A percentile compares a stretch with the other conserved stretches of the same genome.
These are phyloP conservation scores for Vararia minispora DNA, from an alignment of 768 basidiomycete genomes.

Conservation along the genomic window DNA sequence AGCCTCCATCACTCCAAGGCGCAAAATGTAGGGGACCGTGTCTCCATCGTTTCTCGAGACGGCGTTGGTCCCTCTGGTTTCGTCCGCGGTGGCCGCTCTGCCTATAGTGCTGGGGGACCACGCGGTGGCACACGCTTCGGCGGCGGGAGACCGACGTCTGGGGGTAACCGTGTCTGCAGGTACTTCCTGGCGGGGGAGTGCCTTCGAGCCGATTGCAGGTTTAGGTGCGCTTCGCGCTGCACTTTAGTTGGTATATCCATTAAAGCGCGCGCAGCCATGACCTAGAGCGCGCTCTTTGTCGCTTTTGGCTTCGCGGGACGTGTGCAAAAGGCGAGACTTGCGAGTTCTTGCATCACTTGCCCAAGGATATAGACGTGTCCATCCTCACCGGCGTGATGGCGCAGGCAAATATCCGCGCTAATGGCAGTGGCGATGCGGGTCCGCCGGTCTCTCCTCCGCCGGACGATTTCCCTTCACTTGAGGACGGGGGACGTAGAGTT, in stretches of 20 bases:
- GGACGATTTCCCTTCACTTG: slow-evolving; percentile 69
- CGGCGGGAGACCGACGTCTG: slow-evolving; percentile 45
- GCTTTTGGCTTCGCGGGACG: slow-evolving; percentile 96
- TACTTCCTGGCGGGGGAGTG: slow-evolving; percentile 98
- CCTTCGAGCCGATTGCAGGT: slow-evolving; percentile 90
- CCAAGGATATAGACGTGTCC: slow-evolving; percentile 73
- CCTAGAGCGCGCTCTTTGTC: slow-evolving; percentile 84
- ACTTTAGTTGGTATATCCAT: too few relatives aligned
- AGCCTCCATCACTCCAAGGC: slow-evolving; percentile 34
- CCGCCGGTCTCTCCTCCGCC: slow-evolving; percentile 24
- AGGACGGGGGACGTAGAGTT: slow-evolving; percentile 29
- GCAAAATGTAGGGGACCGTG: slow-evolving; percentile 56
- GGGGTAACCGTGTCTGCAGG: slow-evolving; percentile 79
- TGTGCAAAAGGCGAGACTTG: slow-evolving; percentile 95
- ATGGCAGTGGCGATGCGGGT: slow-evolving; percentile 32
- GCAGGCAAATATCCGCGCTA: slow-evolving; percentile 53
- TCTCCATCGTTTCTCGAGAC: slow-evolving; percentile 57
- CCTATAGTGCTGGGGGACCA: slow-evolving; percentile 18
- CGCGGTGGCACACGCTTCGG: slow-evolving; percentile 26
- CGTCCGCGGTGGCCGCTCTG: slow-evolving; percentile 33
- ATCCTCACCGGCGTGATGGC: slow-evolving; percentile 58
- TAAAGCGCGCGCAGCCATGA: slow-evolving; percentile 83
- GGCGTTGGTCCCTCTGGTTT: slow-evolving; percentile 16
- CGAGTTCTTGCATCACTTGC: slow-evolving; percentile 91
- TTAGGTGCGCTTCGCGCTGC: slow-evolving; percentile 56